Evolutionary conservation across 306 rosid species (phyloP).

Genomic region (Parietaria judaica): DNA sequence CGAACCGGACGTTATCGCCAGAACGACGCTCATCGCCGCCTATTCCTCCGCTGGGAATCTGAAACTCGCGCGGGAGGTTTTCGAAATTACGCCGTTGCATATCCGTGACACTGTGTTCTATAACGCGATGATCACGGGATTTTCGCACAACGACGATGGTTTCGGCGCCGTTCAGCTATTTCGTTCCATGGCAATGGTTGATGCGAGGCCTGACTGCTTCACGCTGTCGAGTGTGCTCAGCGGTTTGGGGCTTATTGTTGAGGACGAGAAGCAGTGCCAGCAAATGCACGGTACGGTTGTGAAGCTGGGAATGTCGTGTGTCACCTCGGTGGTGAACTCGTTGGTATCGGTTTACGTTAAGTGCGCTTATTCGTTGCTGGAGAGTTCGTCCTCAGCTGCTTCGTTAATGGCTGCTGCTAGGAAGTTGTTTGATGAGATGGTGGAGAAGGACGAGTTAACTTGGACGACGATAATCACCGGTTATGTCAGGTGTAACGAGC

Average conservation of each 20-base stretch:
- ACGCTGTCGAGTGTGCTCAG: conserved; percentile 7
- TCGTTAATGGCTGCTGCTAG: conserved; percentile 16
- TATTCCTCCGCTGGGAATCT: conserved; percentile 13
- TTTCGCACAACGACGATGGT: conserved; percentile 21
- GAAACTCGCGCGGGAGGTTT: background rate
- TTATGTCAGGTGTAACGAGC: conserved; percentile 15
- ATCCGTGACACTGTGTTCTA: conserved; percentile 22
- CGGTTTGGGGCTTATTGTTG: conserved; percentile 5
- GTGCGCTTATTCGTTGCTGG: conserved; percentile 16
- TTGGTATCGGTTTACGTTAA: conserved; percentile 16
- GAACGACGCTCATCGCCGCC: conserved; percentile 18
- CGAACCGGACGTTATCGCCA: conserved; percentile 17
- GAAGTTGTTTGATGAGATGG: conserved; percentile 24
- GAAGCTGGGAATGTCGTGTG: conserved; percentile 10
- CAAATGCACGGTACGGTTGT: conserved; percentile 18
- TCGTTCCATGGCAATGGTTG: conserved; percentile 12
- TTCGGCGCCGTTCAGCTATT: conserved; percentile 10
- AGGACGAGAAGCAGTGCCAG: conserved; percentile 17
- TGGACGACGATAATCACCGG: conserved; percentile 24
- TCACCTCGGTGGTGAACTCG: conserved; percentile 11
- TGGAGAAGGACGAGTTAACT: conserved; percentile 11
- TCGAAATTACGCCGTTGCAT: conserved; percentile 1
- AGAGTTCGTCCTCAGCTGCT: background rate
- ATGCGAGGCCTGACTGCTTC: conserved; percentile 11
- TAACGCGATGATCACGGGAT: conserved; percentile 23